Evolutionary conservation across 1,284 basidiomycete species (phyloP), one percentile per base, ranked within the genome.

Genomic region (Fomitiporia mediterranea): DNA sequence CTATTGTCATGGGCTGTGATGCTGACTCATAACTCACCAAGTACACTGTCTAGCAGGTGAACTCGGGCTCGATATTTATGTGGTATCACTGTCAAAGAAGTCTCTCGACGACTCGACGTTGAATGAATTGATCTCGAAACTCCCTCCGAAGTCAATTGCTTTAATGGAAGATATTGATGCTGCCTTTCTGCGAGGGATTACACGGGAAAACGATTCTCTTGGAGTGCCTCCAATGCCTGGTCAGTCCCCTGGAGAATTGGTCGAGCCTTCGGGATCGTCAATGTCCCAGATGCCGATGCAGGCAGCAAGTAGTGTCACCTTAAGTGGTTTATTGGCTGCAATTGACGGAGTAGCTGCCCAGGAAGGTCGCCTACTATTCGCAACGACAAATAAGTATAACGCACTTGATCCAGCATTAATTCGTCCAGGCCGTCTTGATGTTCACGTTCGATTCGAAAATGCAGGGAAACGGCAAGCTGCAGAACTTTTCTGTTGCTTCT

Each of bases 141-240:
- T 91, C 1, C 88, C 89, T 40, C 75, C 81, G 51, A 74, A 79
- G 60, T 86, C 83, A 61, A 84, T 92, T 56, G 82, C 86, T 0
- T 72, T 92, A 21, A 86, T 92, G 78, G 89, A 92, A 68, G 89
- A 89, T 64, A 84, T 90, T 56, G 87, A 90, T 60, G 86, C 83
- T 2, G 85, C 84, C 0, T 86, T 89, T 67, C 78, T 77, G 37
- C 76, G 78, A 54, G 75, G 75, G 25, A 62, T 87, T 37, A 81
- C 53, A 13, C 57, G 58, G 28, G 64, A 74, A 56, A 80, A 82
- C 17, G 74, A 76, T 49, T 61, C 58, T n/a, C 54, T 57, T 7
- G 56, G 49, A 34, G 49, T 53, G 56, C n/a, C 27, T n/a, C 8
- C 21, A 7, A 7, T 30, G 30, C 39, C 54, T 35, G 5, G 42